Percentiles rank a stretch among this genome's conserved stretches.
Evolutionary conservation across 2,329 filamentous ascomycete species (phyloP).

Genomic region (Arthrobotrys megalospora): DNA sequence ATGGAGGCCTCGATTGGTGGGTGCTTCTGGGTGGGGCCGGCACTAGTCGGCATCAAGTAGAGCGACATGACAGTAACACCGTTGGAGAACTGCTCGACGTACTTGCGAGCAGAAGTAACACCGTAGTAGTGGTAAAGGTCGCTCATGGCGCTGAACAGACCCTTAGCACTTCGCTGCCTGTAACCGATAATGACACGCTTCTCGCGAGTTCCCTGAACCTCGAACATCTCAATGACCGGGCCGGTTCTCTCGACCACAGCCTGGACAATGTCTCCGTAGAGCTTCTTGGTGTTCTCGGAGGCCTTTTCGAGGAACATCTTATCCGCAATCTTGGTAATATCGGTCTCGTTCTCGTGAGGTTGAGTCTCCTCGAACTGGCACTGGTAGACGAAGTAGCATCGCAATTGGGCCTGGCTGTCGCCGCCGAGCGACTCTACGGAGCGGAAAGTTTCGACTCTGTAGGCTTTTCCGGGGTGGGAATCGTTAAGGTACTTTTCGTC

Average conservation of each 20-base stretch:
- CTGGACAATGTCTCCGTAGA: conserved; percentile 94
- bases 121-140: conserved; percentile 99
- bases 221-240: conserved; percentile 97
- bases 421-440: conserved; percentile 85
- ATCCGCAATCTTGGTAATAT: conserved; percentile 91
- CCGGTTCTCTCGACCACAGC: conserved; percentile 87
- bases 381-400: conserved; percentile 99
- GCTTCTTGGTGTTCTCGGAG: conserved; percentile 92
- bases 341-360: conserved; percentile 82
- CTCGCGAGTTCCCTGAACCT: conserved; percentile 90
- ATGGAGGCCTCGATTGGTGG: conserved; percentile 94
- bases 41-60: conserved; percentile 82
- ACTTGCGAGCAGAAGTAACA: conserved; percentile 94
- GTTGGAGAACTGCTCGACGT: conserved; percentile 98
- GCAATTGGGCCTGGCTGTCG: conserved; percentile 83
- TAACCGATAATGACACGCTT: conserved; percentile 96
- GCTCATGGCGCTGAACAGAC: conserved; percentile 93
- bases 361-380: conserved; percentile 87
- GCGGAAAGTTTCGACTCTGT: conserved; percentile 97
- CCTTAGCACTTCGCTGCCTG: conserved; percentile 90
- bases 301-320: conserved; percentile 96
- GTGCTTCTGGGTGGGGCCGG: conserved; percentile 72
- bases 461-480: conserved; percentile 78
- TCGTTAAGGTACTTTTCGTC: conserved; percentile 95
- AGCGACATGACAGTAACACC: conserved; percentile 97